Base-by-base conservation (phyloP, 768 basidiomycete species). In the Piloderma croceum region DNA sequence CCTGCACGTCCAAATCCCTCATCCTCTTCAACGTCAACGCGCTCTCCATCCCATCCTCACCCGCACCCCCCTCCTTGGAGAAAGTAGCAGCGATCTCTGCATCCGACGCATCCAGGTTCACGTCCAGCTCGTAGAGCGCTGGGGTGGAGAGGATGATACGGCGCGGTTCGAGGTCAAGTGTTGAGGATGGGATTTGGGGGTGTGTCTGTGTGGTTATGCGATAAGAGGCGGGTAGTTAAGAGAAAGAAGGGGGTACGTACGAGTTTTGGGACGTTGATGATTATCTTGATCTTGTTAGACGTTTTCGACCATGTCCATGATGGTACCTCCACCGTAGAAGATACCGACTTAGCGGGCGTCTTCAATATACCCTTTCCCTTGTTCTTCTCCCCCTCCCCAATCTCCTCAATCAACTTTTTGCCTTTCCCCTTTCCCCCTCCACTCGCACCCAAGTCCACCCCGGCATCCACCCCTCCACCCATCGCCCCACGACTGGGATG, bases 161-260 rank as follows among this genome's bases (percentile, higher is more conserved):
- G 15, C 75, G 67, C 0, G 75, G 65, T 47, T 84, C 83, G n/a
- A 89, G 45, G 43, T 87, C 83, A 7, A 89, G 73, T 0, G 71
- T 71, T 3, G 80, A 67, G 2, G 57, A 45, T 17, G 67, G 46
- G 38, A 83, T 67, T 25, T 65, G 48, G 25, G 65, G 47, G 37
- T 56, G 72, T 7, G 73, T 75, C 79, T 83, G 48, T 2, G 27
- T 29, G 35, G n/a, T n/a, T n/a, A n/a, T n/a, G n/a, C n/a, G n/a
- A n/a, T n/a, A n/a, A n/a, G n/a, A n/a, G n/a, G n/a, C n/a, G n/a
- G n/a, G n/a, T n/a, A n/a, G n/a, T n/a, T 12, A 12, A 34, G n/a
- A 17, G 24, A 20, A 22, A 39, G 9, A 20, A 15, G 6, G 42
- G 15, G 31, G 35, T 34, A 38, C 24, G n/a, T 59, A 85, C 85